A percentile compares a stretch with the other conserved stretches of the same genome.
Evolutionary conservation across 176 grass and related monocot species (phyloP).

Genomic region (Lolium perenne): DNA sequence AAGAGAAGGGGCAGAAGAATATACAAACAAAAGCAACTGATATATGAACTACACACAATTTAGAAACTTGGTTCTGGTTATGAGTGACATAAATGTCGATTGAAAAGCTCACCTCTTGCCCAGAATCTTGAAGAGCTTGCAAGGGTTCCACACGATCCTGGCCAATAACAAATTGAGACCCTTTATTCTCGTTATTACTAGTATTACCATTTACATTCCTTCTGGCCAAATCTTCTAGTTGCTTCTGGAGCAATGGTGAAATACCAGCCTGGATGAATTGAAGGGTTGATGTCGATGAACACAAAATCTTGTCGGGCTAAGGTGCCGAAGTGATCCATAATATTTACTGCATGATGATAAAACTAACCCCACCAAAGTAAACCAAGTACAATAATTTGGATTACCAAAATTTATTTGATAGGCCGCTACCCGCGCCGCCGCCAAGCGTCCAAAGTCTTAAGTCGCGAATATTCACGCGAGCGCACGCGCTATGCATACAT

Average conservation of each 20-base stretch:
- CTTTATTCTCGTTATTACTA: constrained; percentile 49
- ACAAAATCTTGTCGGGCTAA: not conserved
- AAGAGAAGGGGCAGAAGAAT: no score
- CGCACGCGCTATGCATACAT: no score
- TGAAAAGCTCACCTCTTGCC: constrained; percentile 54
- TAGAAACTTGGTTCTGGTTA: not conserved
- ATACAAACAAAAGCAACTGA: constrained; percentile 18
- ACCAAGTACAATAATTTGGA: no score
- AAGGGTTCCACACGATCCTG: constrained; percentile 85
- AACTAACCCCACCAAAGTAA: constrained; percentile 92
- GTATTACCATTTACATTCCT: constrained; percentile 43
- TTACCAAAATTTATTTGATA: no score
- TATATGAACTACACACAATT: not conserved
- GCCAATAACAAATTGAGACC: constrained; percentile 66
- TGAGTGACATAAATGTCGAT: constrained; percentile 9
- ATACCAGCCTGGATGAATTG: constrained; percentile 67
- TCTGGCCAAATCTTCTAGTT: constrained; percentile 74
- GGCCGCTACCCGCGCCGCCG: no score
- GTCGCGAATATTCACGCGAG: no score
- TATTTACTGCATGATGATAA: constrained; percentile 1
- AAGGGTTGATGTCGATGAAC: constrained; percentile 20
- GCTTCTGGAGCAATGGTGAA: constrained; percentile 72
- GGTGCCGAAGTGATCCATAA: not conserved
- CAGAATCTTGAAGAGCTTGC: constrained; percentile 84
- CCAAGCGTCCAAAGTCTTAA: no score